Evolutionary conservation across 108 stramenopile genomes (phyloP).

Genomic region (Cylindrotheca closterium): DNA sequence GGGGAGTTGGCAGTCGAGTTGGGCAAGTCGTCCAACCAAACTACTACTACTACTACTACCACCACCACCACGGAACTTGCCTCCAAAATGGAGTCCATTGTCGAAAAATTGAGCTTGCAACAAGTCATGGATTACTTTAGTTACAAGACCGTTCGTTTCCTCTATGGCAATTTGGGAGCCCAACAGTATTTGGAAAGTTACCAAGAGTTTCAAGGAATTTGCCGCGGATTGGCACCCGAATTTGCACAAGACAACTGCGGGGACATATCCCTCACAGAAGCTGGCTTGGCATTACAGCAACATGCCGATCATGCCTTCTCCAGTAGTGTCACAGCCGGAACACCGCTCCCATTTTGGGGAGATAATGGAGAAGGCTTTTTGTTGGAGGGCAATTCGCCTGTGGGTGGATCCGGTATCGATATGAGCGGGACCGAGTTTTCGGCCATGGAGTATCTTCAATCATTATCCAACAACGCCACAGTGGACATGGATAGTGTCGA

Average conservation of each 20-base stretch:
- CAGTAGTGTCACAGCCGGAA: conserved; percentile 26
- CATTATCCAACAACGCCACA: background rate
- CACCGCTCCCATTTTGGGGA: conserved; percentile 42
- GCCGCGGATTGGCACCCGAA: background rate
- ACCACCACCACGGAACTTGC: conserved; percentile 1
- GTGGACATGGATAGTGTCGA: conserved; percentile 1
- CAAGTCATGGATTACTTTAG: conserved; percentile 29
- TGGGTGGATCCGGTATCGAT: conserved; percentile 41
- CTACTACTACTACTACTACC: background rate
- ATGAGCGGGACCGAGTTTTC: conserved; percentile 18
- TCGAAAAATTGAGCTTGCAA: conserved; percentile 5
- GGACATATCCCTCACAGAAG: conserved; percentile 12
- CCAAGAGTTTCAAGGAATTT: conserved; percentile 4
- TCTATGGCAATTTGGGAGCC: conserved; percentile 31
- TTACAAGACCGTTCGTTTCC: conserved; percentile 22
- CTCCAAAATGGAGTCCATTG: conserved; percentile 3
- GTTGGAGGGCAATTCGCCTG: conserved; percentile 29
- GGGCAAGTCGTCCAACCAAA: background rate
- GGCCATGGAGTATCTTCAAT: background rate
- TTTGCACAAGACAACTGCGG: background rate
- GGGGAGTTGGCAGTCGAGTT: conserved; percentile 3
- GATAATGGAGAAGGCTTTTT: conserved; percentile 25
- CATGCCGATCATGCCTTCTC: conserved; percentile 44
- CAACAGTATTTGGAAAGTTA: conserved; percentile 5
- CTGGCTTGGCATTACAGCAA: conserved; percentile 4